These are phyloP conservation scores for Phyllosticta citriasiana DNA, from an alignment of 2,329 filamentous ascomycete species.

Conservation along the genomic window DNA sequence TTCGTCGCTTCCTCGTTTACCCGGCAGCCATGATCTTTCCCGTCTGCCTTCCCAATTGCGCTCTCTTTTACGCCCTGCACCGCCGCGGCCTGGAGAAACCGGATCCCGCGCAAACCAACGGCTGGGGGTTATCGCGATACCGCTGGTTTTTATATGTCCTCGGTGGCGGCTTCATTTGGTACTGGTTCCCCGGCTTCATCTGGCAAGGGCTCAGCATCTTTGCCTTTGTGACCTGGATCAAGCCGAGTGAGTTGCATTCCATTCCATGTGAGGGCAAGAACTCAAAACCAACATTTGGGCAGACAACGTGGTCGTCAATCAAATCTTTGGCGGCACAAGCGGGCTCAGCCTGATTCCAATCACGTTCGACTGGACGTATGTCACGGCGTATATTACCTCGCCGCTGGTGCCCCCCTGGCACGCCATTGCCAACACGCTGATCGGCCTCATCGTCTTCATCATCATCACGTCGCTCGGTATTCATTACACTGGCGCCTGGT, in stretches of 20 bases:
- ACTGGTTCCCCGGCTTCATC: slow-evolving; percentile 20
- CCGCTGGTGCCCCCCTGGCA: slow-evolving; percentile 17
- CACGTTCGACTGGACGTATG: slow-evolving; percentile 25
- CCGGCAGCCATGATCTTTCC: slow-evolving; percentile 21
- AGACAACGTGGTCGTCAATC: slow-evolving; percentile 19
- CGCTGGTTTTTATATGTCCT: slow-evolving; percentile 18
- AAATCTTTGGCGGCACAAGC: slow-evolving; percentile 16
- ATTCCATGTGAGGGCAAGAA: too few relatives aligned
- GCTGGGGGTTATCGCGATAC: slow-evolving; percentile 18
- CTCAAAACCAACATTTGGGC: too few relatives aligned
- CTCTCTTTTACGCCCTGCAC: slow-evolving; percentile 19
- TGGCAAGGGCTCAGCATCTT: slow-evolving; percentile 14
- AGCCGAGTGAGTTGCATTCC: slow-evolving; percentile 6
- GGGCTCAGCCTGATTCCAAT: slow-evolving; percentile 12
- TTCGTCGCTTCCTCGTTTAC: slow-evolving; percentile 17
- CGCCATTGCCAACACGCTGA: slow-evolving; percentile 52
- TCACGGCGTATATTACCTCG: slow-evolving; percentile 13
- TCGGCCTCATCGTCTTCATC: slow-evolving; percentile 30
- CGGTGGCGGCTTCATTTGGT: slow-evolving; percentile 16
- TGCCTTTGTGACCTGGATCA: slow-evolving; percentile 20
- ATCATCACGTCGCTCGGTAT: slow-evolving; percentile 18
- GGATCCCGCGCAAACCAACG: slow-evolving; percentile 13
- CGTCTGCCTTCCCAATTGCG: slow-evolving; percentile 15
- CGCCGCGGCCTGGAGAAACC: not conserved
- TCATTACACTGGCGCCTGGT: slow-evolving; percentile 53